A percentile compares a stretch with the other conserved stretches of the same genome.
Conservation (phyloP, 768 basidiomycete species). For the Termitomyces sp. region DNA sequence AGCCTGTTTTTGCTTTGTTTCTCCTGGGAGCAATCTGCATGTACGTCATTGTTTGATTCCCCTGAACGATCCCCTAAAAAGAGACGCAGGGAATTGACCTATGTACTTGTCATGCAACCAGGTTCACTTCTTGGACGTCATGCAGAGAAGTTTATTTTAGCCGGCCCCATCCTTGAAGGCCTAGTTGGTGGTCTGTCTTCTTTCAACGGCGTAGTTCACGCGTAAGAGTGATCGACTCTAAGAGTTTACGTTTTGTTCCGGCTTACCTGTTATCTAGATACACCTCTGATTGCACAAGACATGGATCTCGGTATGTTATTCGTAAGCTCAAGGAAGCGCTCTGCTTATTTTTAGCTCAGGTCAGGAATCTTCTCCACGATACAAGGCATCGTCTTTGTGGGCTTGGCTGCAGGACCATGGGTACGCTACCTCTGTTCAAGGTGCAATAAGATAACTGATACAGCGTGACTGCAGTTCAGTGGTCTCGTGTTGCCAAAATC, state of each 20-base stretch:
- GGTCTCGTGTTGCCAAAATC: constrained; percentile 56
- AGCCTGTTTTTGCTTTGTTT: constrained; percentile 62
- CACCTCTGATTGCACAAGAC: constrained; percentile 46
- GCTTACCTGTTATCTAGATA: constrained; percentile 34
- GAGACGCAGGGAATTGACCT: constrained; percentile 60
- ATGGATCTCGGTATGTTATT: constrained; percentile 38
- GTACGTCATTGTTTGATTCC: constrained; percentile 33
- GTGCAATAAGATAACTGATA: background rate
- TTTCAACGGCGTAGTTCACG: constrained; percentile 62
- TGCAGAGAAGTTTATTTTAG: constrained; percentile 68
- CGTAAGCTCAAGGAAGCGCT: background rate
- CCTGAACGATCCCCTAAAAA: background rate
- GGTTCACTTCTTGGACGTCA: constrained; percentile 39
- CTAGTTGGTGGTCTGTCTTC: constrained; percentile 66
- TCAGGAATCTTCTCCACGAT: constrained; percentile 58
- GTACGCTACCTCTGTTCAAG: constrained; percentile 35
- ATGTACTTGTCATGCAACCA: constrained; percentile 72
- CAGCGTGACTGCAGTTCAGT: constrained; percentile 25
- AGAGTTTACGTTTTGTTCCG: constrained; percentile 20
- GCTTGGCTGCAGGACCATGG: constrained; percentile 75
- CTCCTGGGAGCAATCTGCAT: constrained; percentile 68
- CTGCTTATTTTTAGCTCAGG: constrained; percentile 18
- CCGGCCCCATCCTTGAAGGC: constrained; percentile 79
- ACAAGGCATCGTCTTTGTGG: constrained; percentile 71
- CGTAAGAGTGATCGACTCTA: constrained; percentile 45